phyloP scores from a whole-genome alignment of 129 eudicot genomes.

The Escallonia rubra region DNA sequence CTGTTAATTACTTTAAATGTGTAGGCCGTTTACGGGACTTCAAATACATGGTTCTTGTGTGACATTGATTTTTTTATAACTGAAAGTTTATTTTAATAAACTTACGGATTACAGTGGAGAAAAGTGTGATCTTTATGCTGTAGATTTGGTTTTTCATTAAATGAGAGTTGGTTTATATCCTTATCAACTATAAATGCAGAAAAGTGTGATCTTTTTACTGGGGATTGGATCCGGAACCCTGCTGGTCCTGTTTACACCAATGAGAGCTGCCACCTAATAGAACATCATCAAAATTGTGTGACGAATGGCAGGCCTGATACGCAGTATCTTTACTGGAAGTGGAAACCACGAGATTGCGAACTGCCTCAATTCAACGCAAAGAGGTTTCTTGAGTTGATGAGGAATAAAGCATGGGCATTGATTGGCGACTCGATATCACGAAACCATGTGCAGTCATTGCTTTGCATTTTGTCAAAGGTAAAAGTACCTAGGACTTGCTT shows the following conservation, averaged over 20 bases:
- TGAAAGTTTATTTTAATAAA: too few relatives aligned
- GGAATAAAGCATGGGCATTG: constrained; percentile 85
- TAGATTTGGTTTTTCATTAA: too few relatives aligned
- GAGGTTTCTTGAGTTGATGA: constrained; percentile 74
- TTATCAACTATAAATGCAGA: too few relatives aligned
- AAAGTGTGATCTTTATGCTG: too few relatives aligned
- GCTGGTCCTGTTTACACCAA: constrained; percentile 69
- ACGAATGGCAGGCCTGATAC: constrained; percentile 84
- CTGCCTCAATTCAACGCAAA: constrained; percentile 60
- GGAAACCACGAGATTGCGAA: constrained; percentile 85
- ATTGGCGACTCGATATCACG: constrained; percentile 88
- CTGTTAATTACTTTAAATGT: too few relatives aligned
- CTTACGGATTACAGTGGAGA: too few relatives aligned
- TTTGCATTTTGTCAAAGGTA: constrained; percentile 85
- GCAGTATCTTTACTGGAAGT: constrained; percentile 76
- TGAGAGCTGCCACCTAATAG: constrained; percentile 66
- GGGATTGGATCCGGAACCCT: constrained; percentile 70
- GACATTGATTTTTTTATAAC: too few relatives aligned
- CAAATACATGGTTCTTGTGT: too few relatives aligned
- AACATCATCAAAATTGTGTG: constrained; percentile 82
- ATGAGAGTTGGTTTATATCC: too few relatives aligned
- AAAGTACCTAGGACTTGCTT: too few relatives aligned
- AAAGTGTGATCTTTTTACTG: constrained; percentile 57
- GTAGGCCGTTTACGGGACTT: too few relatives aligned
- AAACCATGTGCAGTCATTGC: constrained; percentile 84